Conservation (phyloP, 345 rosid species). For the Corymbia maculata region DNA sequence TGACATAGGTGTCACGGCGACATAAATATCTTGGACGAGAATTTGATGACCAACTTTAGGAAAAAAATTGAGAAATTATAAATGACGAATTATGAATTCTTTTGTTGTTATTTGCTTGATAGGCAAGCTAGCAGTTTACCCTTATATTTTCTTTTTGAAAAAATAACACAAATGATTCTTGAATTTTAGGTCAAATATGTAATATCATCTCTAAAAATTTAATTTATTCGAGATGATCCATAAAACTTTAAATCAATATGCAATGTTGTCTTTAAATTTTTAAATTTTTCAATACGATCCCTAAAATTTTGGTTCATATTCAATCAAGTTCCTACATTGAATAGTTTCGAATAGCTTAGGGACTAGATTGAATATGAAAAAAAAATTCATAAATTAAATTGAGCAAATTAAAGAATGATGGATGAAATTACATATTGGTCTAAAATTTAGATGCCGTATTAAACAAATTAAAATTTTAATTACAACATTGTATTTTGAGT, state of each 20-base stretch:
- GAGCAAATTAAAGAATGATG: background rate
- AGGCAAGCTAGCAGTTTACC: background rate
- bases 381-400: no score
- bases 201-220: background rate
- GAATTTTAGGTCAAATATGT: accelerated
- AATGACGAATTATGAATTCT: background rate
- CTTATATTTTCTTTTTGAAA: background rate
- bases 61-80: background rate
- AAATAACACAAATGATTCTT: accelerated
- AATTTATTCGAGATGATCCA: no score
- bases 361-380: background rate
- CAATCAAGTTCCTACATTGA: no score
- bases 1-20: background rate
- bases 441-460: background rate
- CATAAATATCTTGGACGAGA: background rate
- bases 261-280: no score
- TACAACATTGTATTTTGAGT: background rate
- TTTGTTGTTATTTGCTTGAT: background rate
- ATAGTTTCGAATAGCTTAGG: background rate
- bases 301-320: background rate
- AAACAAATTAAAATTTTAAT: background rate
- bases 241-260: no score
- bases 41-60: background rate
- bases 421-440: background rate
- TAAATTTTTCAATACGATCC: background rate